These are phyloP conservation scores for Magnaporthiopsis rhizophila DNA, from an alignment of 2,329 filamentous ascomycete species.

Conservation along the genomic window DNA sequence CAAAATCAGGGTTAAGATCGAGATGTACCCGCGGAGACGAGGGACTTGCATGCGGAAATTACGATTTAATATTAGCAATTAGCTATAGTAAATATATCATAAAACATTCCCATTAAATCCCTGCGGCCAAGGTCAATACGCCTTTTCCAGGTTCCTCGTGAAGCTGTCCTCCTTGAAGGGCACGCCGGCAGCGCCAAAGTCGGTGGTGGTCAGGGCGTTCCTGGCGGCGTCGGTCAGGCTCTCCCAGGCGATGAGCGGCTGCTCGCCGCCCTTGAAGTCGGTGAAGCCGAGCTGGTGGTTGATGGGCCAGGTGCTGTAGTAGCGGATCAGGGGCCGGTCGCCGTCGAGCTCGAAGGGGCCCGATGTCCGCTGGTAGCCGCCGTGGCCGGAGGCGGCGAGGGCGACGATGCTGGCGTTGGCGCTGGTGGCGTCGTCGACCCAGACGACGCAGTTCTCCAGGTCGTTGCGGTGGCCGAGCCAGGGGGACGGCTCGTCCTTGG, in stretches of 20 bases:
- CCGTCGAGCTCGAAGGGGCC: conserved; percentile 15
- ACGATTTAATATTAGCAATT: not conserved
- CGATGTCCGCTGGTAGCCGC: conserved; percentile 20
- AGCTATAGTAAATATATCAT: not conserved
- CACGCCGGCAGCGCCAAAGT: conserved; percentile 33
- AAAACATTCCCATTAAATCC: not conserved
- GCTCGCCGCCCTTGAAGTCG: conserved; percentile 24
- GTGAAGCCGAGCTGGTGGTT: conserved; percentile 32
- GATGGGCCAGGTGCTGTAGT: conserved; percentile 21
- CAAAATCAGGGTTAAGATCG: too few species aligned
- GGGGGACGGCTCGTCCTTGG: conserved; percentile 32
- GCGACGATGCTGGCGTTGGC: conserved; percentile 24
- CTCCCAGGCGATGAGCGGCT: conserved; percentile 36
- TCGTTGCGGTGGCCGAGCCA: conserved; percentile 30
- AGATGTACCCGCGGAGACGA: too few species aligned
- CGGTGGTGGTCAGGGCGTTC: conserved; percentile 25
- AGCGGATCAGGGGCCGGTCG: conserved; percentile 21
- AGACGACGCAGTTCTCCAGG: conserved; percentile 29
- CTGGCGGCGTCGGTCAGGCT: conserved; percentile 25
- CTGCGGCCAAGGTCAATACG: not conserved
- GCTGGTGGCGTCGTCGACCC: conserved; percentile 20
- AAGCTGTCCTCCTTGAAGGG: conserved; percentile 27
- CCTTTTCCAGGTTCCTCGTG: conserved; percentile 13
- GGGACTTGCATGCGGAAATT: not conserved
- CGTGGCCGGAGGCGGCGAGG: conserved; percentile 29